Percentiles rank a stretch among this genome's conserved stretches.
phyloP scores from a whole-genome alignment of 805 yeast genomes.

The Isabelozyma gotoi region DNA sequence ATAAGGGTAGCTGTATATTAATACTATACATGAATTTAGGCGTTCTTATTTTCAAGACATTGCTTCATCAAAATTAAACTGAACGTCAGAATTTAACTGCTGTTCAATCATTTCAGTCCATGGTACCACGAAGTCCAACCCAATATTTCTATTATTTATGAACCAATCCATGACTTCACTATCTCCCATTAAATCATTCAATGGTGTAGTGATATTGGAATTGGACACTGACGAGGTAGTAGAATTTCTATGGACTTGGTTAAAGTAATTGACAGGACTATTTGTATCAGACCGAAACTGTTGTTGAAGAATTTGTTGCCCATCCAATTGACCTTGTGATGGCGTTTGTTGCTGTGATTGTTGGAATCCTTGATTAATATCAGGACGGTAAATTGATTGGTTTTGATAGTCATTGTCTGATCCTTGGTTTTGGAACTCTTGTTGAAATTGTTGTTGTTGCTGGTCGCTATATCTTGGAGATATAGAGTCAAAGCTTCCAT shows the following conservation, averaged over 20 bases:
- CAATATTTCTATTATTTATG: conserved; percentile 35
- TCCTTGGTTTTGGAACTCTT: not conserved
- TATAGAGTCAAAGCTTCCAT: not conserved
- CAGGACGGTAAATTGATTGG: not conserved
- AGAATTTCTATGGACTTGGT: conserved; percentile 5
- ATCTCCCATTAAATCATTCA: conserved; percentile 29
- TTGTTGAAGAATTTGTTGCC: not conserved
- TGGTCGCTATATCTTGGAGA: not conserved
- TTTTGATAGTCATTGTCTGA: not conserved
- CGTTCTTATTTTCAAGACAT: conserved; percentile 4
- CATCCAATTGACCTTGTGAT: not conserved
- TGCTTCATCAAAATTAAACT: conserved; percentile 27
- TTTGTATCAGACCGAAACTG: not conserved
- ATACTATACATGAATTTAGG: too few species aligned
- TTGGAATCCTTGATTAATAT: too few species aligned
- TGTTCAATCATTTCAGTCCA: conserved; percentile 81
- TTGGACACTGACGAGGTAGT: not conserved
- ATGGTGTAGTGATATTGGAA: conserved; percentile 14
- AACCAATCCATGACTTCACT: conserved; percentile 47
- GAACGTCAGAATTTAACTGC: conserved; percentile 45
- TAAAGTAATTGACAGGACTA: conserved; percentile 1
- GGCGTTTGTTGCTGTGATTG: conserved; percentile 1
- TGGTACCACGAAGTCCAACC: conserved; percentile 58
- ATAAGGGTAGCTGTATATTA: too few species aligned
- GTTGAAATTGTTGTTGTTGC: not conserved